These are phyloP conservation scores for Solanum ossicruentum DNA, from an alignment of 257 asterid species.

Conservation along the genomic window DNA sequence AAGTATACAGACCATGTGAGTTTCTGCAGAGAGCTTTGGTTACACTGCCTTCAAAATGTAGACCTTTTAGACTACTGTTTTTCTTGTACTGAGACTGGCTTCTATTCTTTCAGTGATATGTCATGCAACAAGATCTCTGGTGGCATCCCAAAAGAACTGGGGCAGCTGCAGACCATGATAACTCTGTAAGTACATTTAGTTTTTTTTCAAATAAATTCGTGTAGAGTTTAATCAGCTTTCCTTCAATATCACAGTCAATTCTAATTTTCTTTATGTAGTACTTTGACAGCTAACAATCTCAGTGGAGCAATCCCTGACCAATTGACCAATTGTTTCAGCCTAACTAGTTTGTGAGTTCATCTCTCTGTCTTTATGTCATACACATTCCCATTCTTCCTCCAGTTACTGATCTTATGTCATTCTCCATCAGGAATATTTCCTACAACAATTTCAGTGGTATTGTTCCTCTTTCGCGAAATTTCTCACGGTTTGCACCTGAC, in stretches of 20 bases:
- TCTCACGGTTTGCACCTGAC: slow-evolving; percentile 72
- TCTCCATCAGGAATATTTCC: slow-evolving; percentile 55
- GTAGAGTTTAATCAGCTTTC: background rate
- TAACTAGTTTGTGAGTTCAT: slow-evolving; percentile 56
- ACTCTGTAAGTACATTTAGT: slow-evolving; percentile 36
- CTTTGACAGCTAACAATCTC: slow-evolving; percentile 50
- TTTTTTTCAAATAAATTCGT: background rate
- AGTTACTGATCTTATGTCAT: slow-evolving; percentile 2
- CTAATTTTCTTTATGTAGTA: slow-evolving; percentile 28
- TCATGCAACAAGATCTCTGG: slow-evolving; percentile 68
- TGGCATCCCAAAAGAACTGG: slow-evolving; percentile 64
- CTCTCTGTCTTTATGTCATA: background rate
- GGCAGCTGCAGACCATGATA: slow-evolving; percentile 76
- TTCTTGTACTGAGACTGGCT: background rate
- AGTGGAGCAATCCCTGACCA: slow-evolving; percentile 76
- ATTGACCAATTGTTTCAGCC: slow-evolving; percentile 74
- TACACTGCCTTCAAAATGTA: background rate
- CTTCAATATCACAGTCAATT: background rate
- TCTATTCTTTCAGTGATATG: slow-evolving; percentile 39
- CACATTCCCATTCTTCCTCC: background rate
- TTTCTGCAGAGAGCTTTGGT: background rate
- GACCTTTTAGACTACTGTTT: background rate
- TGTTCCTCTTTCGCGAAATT: slow-evolving; percentile 61
- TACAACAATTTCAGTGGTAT: slow-evolving; percentile 76
- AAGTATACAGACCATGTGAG: slow-evolving; percentile 81